These are phyloP conservation scores for Rhipidocladum racemiflorum DNA, from an alignment of 176 grass and related monocot species.

Conservation along the genomic window DNA sequence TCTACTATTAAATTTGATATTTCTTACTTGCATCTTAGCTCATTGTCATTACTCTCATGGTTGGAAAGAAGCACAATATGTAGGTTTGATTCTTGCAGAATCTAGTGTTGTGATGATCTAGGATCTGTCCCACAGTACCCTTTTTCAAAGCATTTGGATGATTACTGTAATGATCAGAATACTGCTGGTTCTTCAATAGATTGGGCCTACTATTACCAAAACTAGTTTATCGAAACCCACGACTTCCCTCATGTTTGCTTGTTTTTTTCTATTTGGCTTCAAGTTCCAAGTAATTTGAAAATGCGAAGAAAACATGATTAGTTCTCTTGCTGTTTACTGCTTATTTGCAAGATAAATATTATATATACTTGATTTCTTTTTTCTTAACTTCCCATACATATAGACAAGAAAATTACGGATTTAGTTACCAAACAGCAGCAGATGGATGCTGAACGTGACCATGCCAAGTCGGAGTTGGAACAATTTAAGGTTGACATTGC, in stretches of 20 bases:
- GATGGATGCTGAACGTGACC: slow-evolving; percentile 88
- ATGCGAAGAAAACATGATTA: background rate
- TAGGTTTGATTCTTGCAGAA: slow-evolving; percentile 4
- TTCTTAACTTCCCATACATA: slow-evolving; percentile 92
- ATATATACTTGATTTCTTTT: slow-evolving; percentile 21
- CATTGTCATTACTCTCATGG: background rate
- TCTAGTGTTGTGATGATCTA: slow-evolving; percentile 12
- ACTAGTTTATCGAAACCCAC: background rate
- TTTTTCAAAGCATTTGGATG: background rate
- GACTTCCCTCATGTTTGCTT: slow-evolving; percentile 7
- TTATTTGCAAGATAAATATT: slow-evolving; percentile 18
- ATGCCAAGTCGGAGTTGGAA: slow-evolving; percentile 72
- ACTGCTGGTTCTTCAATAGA: background rate
- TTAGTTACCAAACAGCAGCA: slow-evolving; percentile 86
- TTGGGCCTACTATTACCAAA: background rate
- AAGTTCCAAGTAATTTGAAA: slow-evolving; percentile 24
- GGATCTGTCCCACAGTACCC: background rate
- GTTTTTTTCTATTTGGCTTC: background rate
- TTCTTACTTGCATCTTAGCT: background rate
- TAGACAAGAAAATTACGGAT: slow-evolving; percentile 90
- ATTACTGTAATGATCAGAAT: background rate
- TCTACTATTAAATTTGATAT: slow-evolving; percentile 6
- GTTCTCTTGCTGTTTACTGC: slow-evolving; percentile 14
- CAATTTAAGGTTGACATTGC: slow-evolving; percentile 75
- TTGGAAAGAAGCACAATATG: background rate